Conservation (phyloP, 139 green algal genomes). For the Edaphochlamys debaryana region DNA sequence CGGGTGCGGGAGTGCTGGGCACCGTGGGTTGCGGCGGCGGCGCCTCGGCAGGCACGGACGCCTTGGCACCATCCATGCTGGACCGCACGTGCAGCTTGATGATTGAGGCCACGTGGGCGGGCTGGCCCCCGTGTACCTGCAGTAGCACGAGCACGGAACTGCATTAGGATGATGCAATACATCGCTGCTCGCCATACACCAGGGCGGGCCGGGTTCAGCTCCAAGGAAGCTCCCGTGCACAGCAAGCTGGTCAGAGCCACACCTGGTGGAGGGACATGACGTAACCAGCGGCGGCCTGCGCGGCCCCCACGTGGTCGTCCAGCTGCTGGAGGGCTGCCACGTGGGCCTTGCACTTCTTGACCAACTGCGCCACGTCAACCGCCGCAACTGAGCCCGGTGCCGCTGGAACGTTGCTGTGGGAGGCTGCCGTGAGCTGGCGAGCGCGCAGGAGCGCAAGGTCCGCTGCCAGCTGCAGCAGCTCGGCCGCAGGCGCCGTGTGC, state of each 20-base stretch:
- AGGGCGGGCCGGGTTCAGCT: too few species aligned
- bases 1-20: neutral
- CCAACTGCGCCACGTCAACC: neutral
- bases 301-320: neutral
- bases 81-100: conserved; percentile 28
- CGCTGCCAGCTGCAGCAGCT: conserved; percentile 12
- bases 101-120: neutral
- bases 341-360: conserved; percentile 49
- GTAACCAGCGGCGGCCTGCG: neutral
- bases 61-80: neutral
- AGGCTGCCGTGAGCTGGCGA: neutral
- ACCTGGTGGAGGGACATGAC: conserved; percentile 19
- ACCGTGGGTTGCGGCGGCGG: neutral
- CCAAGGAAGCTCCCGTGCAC: too few species aligned
- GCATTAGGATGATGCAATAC: too few species aligned
- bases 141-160: neutral
- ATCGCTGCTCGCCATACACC: too few species aligned
- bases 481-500: neutral
- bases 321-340: conserved; percentile 32
- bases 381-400: neutral
- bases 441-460: conserved; percentile 5
- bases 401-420: too few species aligned
- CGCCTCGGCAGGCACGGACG: neutral
- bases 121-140: conserved; percentile 4
- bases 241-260: too few species aligned